A percentile compares a stretch with the other conserved stretches of the same genome.
These are phyloP conservation scores for Cercophora samala DNA, from an alignment of 495 filamentous ascomycete species.

Conservation along the genomic window DNA sequence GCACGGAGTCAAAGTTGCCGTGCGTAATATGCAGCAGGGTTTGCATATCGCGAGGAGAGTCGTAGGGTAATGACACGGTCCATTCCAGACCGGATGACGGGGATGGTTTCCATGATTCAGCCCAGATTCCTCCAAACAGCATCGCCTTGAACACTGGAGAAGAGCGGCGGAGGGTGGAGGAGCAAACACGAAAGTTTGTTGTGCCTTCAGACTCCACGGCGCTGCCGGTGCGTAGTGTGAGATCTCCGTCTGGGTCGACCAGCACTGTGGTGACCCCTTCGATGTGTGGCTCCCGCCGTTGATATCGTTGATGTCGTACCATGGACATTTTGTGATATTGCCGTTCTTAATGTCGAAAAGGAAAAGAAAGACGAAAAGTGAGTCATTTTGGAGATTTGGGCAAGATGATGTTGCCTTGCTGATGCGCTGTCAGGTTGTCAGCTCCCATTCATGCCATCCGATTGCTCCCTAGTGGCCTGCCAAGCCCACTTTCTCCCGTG, in stretches of 20 bases:
- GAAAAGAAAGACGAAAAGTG: background rate
- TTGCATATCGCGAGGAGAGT: background rate
- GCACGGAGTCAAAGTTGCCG: background rate
- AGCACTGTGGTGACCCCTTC: background rate
- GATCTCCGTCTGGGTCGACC: conserved; percentile 4
- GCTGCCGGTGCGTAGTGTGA: background rate
- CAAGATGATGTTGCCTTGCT: background rate
- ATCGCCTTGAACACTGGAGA: background rate
- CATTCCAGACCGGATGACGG: background rate
- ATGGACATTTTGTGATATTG: background rate
- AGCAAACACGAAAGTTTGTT: background rate
- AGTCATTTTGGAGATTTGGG: background rate
- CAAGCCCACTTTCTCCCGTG: background rate
- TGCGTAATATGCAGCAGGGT: background rate
- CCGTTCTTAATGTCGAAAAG: background rate
- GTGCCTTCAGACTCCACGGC: background rate
- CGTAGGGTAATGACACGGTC: background rate
- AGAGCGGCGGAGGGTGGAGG: background rate
- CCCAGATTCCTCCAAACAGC: background rate
- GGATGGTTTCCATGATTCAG: background rate
- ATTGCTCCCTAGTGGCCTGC: background rate
- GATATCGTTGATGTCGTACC: background rate
- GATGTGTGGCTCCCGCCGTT: background rate
- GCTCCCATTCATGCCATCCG: background rate
- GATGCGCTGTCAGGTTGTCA: background rate